Conservation (phyloP, 305 asterid genomes). For the Galium porrigens region DNA sequence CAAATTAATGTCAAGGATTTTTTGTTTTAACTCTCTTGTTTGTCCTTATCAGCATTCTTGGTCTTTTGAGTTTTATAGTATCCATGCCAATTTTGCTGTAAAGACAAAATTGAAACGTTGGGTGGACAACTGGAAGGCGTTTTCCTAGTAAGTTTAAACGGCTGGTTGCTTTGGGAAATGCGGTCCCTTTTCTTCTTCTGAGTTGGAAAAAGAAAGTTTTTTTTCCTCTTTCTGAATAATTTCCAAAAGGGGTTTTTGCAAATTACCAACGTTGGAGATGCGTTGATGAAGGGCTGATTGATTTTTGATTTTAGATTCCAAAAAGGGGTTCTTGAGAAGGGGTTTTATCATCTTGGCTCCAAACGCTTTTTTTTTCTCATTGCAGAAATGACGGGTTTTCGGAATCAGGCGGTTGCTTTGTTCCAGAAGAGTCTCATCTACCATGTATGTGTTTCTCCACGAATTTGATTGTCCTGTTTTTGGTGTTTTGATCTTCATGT, state of each 20-base stretch:
- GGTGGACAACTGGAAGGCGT: background rate
- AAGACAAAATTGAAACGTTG: slow-evolving; percentile 4
- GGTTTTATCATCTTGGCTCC: background rate
- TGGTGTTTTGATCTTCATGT: background rate
- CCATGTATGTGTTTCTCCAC: slow-evolving; percentile 9
- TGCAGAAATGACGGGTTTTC: slow-evolving; percentile 17
- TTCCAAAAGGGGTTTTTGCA: background rate
- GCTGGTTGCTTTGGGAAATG: background rate
- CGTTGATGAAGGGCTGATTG: background rate
- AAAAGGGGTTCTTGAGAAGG: background rate
- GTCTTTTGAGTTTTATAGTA: background rate
- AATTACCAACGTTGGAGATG: background rate
- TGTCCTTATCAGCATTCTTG: background rate
- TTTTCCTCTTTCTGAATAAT: background rate
- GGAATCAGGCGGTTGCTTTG: slow-evolving; percentile 24
- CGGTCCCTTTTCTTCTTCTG: background rate
- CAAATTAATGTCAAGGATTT: background rate
- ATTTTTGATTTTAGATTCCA: background rate
- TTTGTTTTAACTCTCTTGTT: background rate
- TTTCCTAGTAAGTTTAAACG: background rate
- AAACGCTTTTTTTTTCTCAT: background rate
- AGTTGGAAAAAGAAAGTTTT: background rate
- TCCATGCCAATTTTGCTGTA: background rate
- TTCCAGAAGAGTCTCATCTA: slow-evolving; percentile 18
- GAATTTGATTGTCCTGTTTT: background rate